Evolutionary conservation across 1,284 basidiomycete species (phyloP), one percentile per base, ranked within the genome.

Genomic region (Irpex sp.): DNA sequence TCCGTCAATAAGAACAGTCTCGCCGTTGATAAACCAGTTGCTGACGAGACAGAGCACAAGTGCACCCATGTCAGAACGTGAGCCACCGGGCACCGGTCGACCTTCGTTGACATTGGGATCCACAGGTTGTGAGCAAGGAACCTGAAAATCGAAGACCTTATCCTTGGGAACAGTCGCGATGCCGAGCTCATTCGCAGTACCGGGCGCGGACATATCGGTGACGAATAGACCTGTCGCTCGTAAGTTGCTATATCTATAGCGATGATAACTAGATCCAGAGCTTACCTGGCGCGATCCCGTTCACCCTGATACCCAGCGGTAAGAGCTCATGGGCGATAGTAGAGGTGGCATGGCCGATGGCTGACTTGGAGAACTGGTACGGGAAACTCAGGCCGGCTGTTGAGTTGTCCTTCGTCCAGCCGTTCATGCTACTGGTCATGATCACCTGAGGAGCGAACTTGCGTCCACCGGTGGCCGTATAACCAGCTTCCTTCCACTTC

Each of bases 391-490:
- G 66, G 7, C 80, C 79, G 2, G 72, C 66, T 0, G 81, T 81
- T 4, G 74, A 74, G 1, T 78, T 71, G 66, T 84, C 81, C 76
- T 84, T 83, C 21, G 81, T 80, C 82, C 81, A 84, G 0, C 81
- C 82, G 66, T 82, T 82, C 81, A 83, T 82, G 61, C 80, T 82
- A 59, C 78, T 80, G 1, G 82, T 84, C 79, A 82, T 83, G 55
- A 84, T 72, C 34, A 84, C 72, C 69, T 82, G 81, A 2, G 82
- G 81, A 0, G 76, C 79, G 67, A 82, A 83, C 56, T 73, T 75
- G 63, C 75, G 62, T 15, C 63, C 49, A 5, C 62, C 68, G 4
- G 62, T 62, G 0, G 64, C 67, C 9, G 58, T 44, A 59, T 62
- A 70, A 11, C 57, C 60, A 21, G 34, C 34, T 55, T 67, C 62